Base-by-base conservation (phyloP, 345 rosid species). In the Salix brachista region DNA sequence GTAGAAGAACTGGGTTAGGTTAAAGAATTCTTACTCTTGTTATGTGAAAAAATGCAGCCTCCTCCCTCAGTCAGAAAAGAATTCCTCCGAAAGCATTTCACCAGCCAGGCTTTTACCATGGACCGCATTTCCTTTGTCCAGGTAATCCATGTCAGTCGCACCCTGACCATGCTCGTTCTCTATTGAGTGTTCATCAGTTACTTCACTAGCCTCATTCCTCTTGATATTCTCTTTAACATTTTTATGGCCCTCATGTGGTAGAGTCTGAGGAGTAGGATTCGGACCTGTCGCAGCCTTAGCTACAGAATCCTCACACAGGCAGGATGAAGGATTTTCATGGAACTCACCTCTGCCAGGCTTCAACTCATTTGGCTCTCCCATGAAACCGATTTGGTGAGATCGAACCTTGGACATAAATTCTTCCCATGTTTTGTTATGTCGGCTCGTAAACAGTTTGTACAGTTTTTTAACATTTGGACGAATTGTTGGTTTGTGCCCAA, bases 401-500 rank as follows among this genome's bases (percentile, higher is more conserved):
- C 82, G 80, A 58, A 94, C 89, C 80, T 74, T 89, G 0, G 88
- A 88, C 4, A 93, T 80, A 85, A 92, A 94, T 77, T 90, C 95
- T 70, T 88, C 93, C 98, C 98, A 92, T 69, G 94, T 87, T 89
- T 87, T 87, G 83, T 88, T 92, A 23, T 84, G 80, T 76, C 91
- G 86, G 80, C 80, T 83, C 86, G 83, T 74, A 86, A 94, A 90
- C 79, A 91, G 75, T 68, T 80, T 80, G 81, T 88, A 72, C 54
- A 94, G 93, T 80, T 90, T 94, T 82, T 89, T 94, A 6, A 92
- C 90, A 83, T 92, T 94, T 67, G 97, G 97, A 50, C 97, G 87
- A 71, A 92, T 87, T 26, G 97, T 94, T 67, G 92, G 91, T 78
- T 91, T 92, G 88, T 94, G 98, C 78, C 98, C 95, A 68, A 89